Evolutionary conservation across 768 basidiomycete species (phyloP), one percentile per base, ranked within the genome.

Genomic region (Lactarius hengduanensis): DNA sequence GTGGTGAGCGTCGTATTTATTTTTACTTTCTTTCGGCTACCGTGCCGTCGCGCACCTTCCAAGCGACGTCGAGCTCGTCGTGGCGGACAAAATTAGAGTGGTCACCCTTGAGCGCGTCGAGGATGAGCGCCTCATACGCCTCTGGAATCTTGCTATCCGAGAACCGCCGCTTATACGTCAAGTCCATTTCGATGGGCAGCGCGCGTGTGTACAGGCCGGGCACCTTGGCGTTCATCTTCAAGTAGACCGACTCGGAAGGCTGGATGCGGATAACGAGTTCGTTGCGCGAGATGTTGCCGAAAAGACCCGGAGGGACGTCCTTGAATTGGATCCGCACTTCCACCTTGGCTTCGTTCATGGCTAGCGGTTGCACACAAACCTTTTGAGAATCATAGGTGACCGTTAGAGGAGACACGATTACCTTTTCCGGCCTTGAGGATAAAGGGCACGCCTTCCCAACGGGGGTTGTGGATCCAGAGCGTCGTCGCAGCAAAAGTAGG

Each of bases 371-470:
- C 41, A 7, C 40, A 22, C 47, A 53, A 5, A 9, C 28, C 40
- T 1, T 30, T n/a, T 22, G 30, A 34, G 30, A 16, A 64, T 26
- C 57, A 57, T 22, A 8, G 22, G 20, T 13, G 2, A 32, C 15
- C 10, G 6, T 58, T 15, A 1, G 43, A 10, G 64, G 58, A 26
- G 34, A 75, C 83, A 66, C 71, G 91, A 30, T 58, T 53, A 66
- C 95, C 96, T 84, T 99, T 99, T 61, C 96, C 96, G 28, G 96
- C 97, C 80, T 96, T 98, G 71, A 99, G 82, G 73, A 98, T 94
- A 80, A 98, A 99, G 0, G 96, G 97, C 6, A 99, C 96, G 65
- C 96, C 96, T 76, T 98, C 96, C 96, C 96, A 99, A 67, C 97
- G 82, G 1, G 93, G 94, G 76, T 94, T 97, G 79, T 97, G 84